phyloP scores from a whole-genome alignment of 768 basidiomycete species.

The Mycena vulgaris region DNA sequence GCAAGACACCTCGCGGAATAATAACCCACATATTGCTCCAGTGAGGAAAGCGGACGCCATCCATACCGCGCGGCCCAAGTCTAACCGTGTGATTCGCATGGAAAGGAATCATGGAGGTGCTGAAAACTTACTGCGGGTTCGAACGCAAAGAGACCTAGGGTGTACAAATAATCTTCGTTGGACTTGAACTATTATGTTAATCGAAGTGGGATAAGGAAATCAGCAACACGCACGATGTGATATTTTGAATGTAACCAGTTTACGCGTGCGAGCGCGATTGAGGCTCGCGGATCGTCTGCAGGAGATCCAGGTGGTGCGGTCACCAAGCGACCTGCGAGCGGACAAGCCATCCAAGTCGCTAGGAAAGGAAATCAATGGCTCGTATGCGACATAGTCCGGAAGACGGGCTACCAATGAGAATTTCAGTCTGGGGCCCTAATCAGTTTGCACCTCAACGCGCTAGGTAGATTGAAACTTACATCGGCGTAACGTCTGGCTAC shows the following conservation, averaged over 20 bases:
- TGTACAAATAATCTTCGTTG: constrained; percentile 62
- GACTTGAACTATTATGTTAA: constrained; percentile 28
- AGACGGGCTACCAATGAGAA: constrained; percentile 54
- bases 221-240: constrained; percentile 51
- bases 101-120: not conserved
- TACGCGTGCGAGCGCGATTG: constrained; percentile 57
- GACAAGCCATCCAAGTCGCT: constrained; percentile 58
- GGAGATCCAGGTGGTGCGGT: constrained; percentile 40
- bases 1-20: not conserved
- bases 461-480: constrained; percentile 49
- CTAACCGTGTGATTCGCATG: constrained; percentile 38
- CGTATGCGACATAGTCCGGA: not conserved
- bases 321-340: constrained; percentile 39
- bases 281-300: constrained; percentile 57
- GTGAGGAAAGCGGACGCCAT: constrained; percentile 60
- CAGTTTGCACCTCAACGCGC: not conserved
- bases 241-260: constrained; percentile 63
- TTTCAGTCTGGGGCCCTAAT: constrained; percentile 53
- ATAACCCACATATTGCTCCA: constrained; percentile 57
- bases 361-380: not conserved
- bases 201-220: not conserved
- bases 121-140: constrained; percentile 54
- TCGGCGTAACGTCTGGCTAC: constrained; percentile 64
- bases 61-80: constrained; percentile 58
- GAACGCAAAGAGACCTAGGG: constrained; percentile 55